Evolutionary conservation across 2,329 filamentous ascomycete species (phyloP).

Genomic region (Furcasterigmium furcatum): DNA sequence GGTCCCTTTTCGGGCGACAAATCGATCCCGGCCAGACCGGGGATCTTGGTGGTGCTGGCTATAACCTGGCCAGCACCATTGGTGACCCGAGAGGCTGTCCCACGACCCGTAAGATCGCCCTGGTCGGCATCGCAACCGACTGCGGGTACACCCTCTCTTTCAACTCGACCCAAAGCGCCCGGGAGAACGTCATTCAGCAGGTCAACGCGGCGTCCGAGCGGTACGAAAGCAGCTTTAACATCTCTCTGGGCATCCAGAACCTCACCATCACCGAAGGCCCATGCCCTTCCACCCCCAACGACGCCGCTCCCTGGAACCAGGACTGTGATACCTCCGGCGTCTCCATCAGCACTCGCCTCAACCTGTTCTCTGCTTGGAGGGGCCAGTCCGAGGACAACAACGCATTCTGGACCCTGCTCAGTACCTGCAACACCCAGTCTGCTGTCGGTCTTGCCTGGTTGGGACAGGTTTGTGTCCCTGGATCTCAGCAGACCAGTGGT

Average conservation of each 20-base stretch:
- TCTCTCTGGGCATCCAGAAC: conserved; percentile 86
- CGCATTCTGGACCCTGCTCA: conserved; percentile 90
- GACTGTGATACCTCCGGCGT: conserved; percentile 56
- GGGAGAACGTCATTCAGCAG: conserved; percentile 73
- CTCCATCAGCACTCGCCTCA: conserved; percentile 74
- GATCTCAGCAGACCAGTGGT: conserved; percentile 50
- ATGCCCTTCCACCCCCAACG: conserved; percentile 69
- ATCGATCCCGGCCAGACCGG: conserved; percentile 65
- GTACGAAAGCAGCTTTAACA: conserved; percentile 91
- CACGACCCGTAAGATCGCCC: conserved; percentile 82
- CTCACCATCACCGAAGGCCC: conserved; percentile 70
- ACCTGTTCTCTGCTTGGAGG: conserved; percentile 86
- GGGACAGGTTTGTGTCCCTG: conserved; percentile 73
- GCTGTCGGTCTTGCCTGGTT: conserved; percentile 94
- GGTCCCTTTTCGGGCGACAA: conserved; percentile 70
- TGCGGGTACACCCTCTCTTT: conserved; percentile 82
- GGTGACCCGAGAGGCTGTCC: conserved; percentile 84
- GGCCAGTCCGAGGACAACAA: conserved; percentile 74
- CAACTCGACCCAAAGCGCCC: conserved; percentile 59
- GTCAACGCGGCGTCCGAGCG: conserved; percentile 85
- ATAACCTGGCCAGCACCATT: conserved; percentile 76
- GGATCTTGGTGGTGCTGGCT: conserved; percentile 69
- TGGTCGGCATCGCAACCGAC: conserved; percentile 89
- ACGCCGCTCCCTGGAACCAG: conserved; percentile 79
- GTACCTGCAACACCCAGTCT: conserved; percentile 74